A percentile compares a stretch with the other conserved stretches of the same genome.
These are phyloP conservation scores for Chytriomyces confervae DNA, from an alignment of 192 early-diverging fungal species.

Conservation along the genomic window DNA sequence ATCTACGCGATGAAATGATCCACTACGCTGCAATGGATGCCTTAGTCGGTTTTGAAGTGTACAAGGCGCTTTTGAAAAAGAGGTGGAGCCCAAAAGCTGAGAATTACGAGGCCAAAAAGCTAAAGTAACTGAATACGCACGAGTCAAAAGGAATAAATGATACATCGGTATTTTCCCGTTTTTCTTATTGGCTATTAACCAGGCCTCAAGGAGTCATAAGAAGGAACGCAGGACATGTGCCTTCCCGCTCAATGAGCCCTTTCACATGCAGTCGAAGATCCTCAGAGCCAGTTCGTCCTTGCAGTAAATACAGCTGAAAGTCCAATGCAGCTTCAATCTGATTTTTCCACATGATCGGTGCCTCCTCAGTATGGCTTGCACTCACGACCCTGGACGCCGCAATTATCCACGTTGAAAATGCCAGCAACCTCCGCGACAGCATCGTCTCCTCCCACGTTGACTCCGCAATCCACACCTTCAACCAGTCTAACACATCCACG, in stretches of 20 bases:
- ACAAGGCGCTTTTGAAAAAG: neutral
- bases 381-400: neutral
- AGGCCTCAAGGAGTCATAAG: neutral
- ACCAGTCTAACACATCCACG: constrained; percentile 17
- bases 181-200: too few species aligned
- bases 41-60: constrained; percentile 2
- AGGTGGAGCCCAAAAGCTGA: neutral
- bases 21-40: constrained; percentile 13
- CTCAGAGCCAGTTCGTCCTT: neutral
- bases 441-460: neutral
- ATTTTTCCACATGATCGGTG: constrained; percentile 5
- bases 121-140: too few species aligned
- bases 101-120: neutral
- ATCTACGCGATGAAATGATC: neutral
- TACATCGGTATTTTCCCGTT: too few species aligned
- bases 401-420: constrained; percentile 21
- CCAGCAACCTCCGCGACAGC: neutral
- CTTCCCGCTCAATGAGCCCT: neutral
- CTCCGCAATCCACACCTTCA: constrained; percentile 3
- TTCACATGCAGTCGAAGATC: neutral
- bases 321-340: constrained; percentile 20
- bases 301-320: constrained; percentile 29
- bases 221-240: neutral
- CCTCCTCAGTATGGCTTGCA: neutral
- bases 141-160: too few species aligned